Percentiles rank a stretch among this genome's conserved stretches.
These are phyloP conservation scores for Apiotrichum montevideense DNA, from an alignment of 1,284 basidiomycete genomes.

Conservation along the genomic window DNA sequence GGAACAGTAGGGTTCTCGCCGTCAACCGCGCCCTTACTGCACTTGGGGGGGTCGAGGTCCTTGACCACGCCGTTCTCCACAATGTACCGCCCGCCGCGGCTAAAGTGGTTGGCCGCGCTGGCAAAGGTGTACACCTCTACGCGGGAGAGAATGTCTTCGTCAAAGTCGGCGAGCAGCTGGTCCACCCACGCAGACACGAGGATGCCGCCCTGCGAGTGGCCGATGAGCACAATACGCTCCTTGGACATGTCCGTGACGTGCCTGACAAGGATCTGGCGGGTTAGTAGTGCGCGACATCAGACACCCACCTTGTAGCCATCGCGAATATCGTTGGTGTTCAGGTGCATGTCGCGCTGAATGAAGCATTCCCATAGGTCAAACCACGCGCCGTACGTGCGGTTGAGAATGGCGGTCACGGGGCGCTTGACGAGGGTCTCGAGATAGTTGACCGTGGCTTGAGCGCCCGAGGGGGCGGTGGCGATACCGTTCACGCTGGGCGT, in stretches of 20 bases:
- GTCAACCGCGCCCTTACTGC: neutral
- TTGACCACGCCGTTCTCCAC: neutral
- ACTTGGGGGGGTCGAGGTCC: neutral
- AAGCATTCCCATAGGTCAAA: slow-evolving; percentile 30
- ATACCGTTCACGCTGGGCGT: slow-evolving; percentile 24
- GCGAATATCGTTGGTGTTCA: slow-evolving; percentile 22
- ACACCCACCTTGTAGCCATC: slow-evolving; percentile 16
- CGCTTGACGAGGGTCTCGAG: slow-evolving; percentile 22
- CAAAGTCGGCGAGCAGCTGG: slow-evolving; percentile 28
- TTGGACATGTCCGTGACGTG: slow-evolving; percentile 13
- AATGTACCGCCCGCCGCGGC: slow-evolving; percentile 5
- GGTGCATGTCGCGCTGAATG: slow-evolving; percentile 26
- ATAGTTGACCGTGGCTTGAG: slow-evolving; percentile 20
- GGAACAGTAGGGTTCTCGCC: neutral
- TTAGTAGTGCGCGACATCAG: neutral
- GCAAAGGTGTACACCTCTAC: slow-evolving; percentile 37
- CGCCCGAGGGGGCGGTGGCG: slow-evolving; percentile 22
- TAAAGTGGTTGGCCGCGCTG: slow-evolving; percentile 30
- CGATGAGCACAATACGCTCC: slow-evolving; percentile 28
- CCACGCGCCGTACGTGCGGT: slow-evolving; percentile 27
- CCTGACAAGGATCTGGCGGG: neutral
- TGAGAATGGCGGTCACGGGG: slow-evolving; percentile 22
- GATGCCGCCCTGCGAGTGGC: slow-evolving; percentile 32
- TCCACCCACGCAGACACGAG: slow-evolving; percentile 23
- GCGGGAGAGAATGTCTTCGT: slow-evolving; percentile 16